These are phyloP conservation scores for Hericium erinaceus DNA, from an alignment of 768 basidiomycete species.

Conservation along the genomic window DNA sequence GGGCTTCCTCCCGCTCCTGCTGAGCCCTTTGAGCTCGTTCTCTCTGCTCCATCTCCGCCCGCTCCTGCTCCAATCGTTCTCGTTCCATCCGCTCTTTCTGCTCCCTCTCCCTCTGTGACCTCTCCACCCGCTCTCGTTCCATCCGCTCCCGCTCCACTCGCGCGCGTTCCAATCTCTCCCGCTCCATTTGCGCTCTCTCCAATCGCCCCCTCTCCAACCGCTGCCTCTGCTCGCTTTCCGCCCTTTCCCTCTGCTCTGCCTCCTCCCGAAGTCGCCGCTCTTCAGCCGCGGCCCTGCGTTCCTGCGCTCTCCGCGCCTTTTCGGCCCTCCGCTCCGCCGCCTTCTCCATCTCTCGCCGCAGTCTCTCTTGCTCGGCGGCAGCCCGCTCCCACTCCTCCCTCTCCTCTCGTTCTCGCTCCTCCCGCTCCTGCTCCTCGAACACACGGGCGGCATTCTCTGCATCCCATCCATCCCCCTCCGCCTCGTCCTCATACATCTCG, in stretches of 20 bases:
- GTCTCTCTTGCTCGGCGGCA: neutral
- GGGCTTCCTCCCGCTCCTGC: neutral
- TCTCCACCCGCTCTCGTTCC: neutral
- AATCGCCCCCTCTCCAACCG: neutral
- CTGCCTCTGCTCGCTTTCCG: neutral
- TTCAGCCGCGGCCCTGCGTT: neutral
- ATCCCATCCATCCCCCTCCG: neutral
- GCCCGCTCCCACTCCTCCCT: too few species aligned
- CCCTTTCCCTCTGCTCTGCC: neutral
- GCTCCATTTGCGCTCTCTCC: neutral
- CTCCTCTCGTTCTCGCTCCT: neutral
- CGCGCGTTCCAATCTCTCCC: neutral
- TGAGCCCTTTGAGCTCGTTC: neutral
- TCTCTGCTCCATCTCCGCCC: neutral
- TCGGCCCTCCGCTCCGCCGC: neutral
- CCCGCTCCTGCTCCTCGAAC: neutral
- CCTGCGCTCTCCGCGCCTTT: neutral
- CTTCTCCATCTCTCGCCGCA: neutral
- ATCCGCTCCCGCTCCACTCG: neutral
- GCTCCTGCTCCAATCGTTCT: neutral
- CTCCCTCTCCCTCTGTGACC: neutral
- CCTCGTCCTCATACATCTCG: neutral
- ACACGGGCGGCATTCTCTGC: neutral
- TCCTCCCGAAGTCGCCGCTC: constrained; percentile 6
- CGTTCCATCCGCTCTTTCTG: neutral